Evolutionary conservation across 1,284 basidiomycete species (phyloP), one percentile per base, ranked within the genome.

Genomic region (Schizopora paradoxa): DNA sequence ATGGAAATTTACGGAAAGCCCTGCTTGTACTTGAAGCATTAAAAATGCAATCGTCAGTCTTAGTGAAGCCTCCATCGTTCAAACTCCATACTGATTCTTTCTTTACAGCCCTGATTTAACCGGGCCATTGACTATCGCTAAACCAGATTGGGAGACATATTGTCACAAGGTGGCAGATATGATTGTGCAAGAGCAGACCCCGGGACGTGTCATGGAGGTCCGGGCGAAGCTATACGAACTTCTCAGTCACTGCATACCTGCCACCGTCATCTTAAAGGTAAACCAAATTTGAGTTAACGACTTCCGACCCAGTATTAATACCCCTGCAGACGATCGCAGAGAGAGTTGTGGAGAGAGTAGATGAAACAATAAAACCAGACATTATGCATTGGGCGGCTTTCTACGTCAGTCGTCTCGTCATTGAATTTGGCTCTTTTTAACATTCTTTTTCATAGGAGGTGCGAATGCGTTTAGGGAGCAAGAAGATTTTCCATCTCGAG

Each of bases 81-180:
- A 4, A 6, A 49, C 42, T 35, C 22, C 33, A 36, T 22, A 32
- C 27, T 28, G 19, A 28, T 51, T 16, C 25, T 49, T 43, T 25
- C 43, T 18, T 29, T 39, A 21, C 47, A 80, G 87, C 52, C 79
- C 88, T 33, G 83, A 91, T 62, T 70, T 93, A 37, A 75, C 76
- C 18, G 83, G 86, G 40, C 70, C 82, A 27, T 64, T 93, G 41
- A 74, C 79, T 31, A 88, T 92, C 41, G 91, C 94, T 11, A 92
- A 96, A 66, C 94, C 96, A 10, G 96, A 99, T 61, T 99, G 96
- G 96, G 95, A 99, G 66, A 87, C 86, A n/a, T 99, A 97, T 29
- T 45, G 34, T 2, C 18, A 39, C 28, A 42, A 93, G 62, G 86
- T 97, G 10, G 94, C 90, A n/a, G 91, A 95, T 61, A 65, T 89